These are phyloP conservation scores for Kwoniella shandongensis DNA, from an alignment of 768 basidiomycete species.

Conservation along the genomic window DNA sequence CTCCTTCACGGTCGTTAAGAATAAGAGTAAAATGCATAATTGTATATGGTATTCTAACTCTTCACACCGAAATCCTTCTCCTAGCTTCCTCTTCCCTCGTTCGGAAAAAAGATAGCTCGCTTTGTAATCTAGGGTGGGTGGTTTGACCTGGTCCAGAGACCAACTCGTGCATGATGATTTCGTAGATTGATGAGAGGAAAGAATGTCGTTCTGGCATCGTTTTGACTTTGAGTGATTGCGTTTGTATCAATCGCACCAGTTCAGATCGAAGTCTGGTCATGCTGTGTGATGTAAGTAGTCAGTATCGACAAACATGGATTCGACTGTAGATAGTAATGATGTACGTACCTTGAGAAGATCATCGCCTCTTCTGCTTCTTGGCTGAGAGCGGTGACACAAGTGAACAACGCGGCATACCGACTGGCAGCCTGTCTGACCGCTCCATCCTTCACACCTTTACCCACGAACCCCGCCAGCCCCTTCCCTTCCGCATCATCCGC, in stretches of 20 bases:
- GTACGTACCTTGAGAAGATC: slow-evolving; percentile 90
- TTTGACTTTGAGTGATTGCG: slow-evolving; percentile 68
- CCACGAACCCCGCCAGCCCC: slow-evolving; percentile 55
- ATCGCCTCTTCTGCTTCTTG: slow-evolving; percentile 87
- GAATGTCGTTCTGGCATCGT: slow-evolving; percentile 66
- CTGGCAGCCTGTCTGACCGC: slow-evolving; percentile 69
- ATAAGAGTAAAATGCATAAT: no score
- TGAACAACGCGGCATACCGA: slow-evolving; percentile 78
- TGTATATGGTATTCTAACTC: no score
- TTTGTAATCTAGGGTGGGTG: slow-evolving; percentile 80
- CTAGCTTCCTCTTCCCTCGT: slow-evolving; percentile 78
- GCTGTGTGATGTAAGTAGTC: slow-evolving; percentile 55
- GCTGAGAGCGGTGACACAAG: slow-evolving; percentile 75
- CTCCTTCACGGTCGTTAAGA: no score
- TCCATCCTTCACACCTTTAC: slow-evolving; percentile 66
- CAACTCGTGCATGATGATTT: slow-evolving; percentile 70
- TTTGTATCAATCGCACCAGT: slow-evolving; percentile 69
- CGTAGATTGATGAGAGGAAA: slow-evolving; percentile 71
- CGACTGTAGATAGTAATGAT: no score
- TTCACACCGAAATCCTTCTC: slow-evolving; percentile 48
- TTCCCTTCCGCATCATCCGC: slow-evolving; percentile 64
- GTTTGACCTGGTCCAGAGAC: slow-evolving; percentile 60
- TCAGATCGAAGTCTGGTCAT: slow-evolving; percentile 81
- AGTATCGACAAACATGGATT: background rate
- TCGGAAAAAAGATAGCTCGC: slow-evolving; percentile 82